A percentile compares a stretch with the other conserved stretches of the same genome.
Conservation (phyloP, 2,329 filamentous ascomycete species). For the Epicoccum nigrum region DNA sequence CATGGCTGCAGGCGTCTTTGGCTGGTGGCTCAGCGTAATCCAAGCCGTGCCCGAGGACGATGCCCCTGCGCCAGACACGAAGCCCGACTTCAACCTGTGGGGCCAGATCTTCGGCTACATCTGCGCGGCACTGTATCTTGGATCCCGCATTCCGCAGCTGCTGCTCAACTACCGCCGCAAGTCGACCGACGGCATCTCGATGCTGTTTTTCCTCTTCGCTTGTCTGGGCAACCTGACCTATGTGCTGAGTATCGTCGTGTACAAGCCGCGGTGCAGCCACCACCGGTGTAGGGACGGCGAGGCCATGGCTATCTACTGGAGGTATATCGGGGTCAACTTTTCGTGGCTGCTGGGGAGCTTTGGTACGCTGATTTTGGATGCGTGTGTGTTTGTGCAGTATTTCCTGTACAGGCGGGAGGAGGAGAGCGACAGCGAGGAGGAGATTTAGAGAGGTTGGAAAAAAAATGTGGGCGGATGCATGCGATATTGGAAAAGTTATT, state of each 20-base stretch:
- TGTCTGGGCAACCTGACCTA: constrained; percentile 95
- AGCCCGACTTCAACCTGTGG: constrained; percentile 71
- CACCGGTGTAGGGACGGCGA: constrained; percentile 68
- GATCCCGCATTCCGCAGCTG: constrained; percentile 86
- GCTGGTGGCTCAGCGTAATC: constrained; percentile 74
- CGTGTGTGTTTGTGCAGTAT: constrained; percentile 88
- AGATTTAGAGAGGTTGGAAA: constrained; percentile 28
- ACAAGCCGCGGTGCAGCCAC: constrained; percentile 71
- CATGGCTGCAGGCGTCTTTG: constrained; percentile 78
- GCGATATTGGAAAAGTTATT: too few relatives aligned
- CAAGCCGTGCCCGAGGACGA: constrained; percentile 27
- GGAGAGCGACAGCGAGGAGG: constrained; percentile 41
- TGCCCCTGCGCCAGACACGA: constrained; percentile 32
- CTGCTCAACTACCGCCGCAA: constrained; percentile 91
- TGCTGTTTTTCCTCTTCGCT: constrained; percentile 96
- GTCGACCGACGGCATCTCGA: constrained; percentile 88
- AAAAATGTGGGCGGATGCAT: too few relatives aligned
- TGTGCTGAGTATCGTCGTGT: constrained; percentile 89
- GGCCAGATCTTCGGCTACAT: constrained; percentile 95
- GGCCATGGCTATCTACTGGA: constrained; percentile 69
- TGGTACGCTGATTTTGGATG: constrained; percentile 83
- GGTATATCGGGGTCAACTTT: constrained; percentile 86
- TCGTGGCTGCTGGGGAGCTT: constrained; percentile 91
- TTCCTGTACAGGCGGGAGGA: constrained; percentile 74
- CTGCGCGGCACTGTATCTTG: constrained; percentile 87